Evolutionary conservation across 192 early-diverging fungal species (phyloP).

Genomic region (Phycomyces nitens): DNA sequence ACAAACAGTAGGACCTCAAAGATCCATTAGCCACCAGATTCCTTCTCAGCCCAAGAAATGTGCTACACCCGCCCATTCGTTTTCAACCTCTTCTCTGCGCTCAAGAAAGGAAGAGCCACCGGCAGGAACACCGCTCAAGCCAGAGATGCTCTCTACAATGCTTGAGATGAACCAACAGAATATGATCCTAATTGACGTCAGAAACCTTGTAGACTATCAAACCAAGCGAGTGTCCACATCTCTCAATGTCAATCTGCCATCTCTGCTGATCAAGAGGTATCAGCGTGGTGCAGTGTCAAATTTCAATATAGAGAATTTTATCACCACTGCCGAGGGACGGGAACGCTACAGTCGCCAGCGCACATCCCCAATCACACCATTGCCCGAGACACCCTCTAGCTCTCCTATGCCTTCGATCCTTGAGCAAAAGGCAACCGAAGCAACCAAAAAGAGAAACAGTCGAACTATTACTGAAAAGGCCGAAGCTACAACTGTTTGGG

Average conservation of each 20-base stretch:
- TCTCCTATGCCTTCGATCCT: conserved; percentile 9
- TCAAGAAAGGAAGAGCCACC: not conserved
- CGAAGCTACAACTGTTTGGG: conserved; percentile 11
- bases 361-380: not conserved
- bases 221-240: conserved; percentile 37
- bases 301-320: conserved; percentile 51
- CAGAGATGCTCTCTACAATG: not conserved
- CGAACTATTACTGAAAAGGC: not conserved
- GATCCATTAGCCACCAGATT: conserved; percentile 15
- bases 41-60: not conserved
- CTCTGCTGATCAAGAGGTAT: conserved; percentile 53
- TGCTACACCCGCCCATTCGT: not conserved
- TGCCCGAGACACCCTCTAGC: not conserved
- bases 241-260: conserved; percentile 57
- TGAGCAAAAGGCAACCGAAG: conserved; percentile 17
- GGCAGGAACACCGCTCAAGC: not conserved
- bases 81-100: not conserved
- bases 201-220: conserved; percentile 43
- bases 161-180: not conserved
- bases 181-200: conserved; percentile 35
- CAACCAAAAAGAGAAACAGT: conserved; percentile 8
- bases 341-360: conserved; percentile 32
- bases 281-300: conserved; percentile 47
- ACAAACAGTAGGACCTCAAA: conserved; percentile 6
- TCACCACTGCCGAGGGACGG: conserved; percentile 49